Percentiles rank a stretch among this genome's conserved stretches.
Evolutionary conservation across 2,329 filamentous ascomycete genomes (phyloP).

Genomic region (Boeremia exigua): DNA sequence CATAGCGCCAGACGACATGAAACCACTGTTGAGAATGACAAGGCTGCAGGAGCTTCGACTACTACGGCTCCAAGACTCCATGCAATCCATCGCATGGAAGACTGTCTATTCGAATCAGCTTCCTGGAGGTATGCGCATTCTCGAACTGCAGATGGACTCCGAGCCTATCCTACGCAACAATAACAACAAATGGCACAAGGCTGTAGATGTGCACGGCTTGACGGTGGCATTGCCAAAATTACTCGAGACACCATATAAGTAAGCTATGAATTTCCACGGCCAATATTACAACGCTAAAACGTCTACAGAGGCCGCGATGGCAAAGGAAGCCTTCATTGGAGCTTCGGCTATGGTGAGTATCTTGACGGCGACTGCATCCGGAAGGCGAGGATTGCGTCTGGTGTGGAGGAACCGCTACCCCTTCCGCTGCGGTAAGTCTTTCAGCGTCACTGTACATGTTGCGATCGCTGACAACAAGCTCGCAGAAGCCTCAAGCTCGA

Average conservation of each 20-base stretch:
- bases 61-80: conserved; percentile 34
- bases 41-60: conserved; percentile 38
- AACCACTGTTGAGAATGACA: conserved; percentile 29
- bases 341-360: conserved; percentile 41
- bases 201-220: conserved; percentile 28
- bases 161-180: conserved; percentile 34
- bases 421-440: conserved; percentile 28
- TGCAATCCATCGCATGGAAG: conserved; percentile 41
- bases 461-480: neutral
- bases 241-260: conserved; percentile 33
- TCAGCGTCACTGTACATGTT: neutral
- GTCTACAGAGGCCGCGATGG: conserved; percentile 34
- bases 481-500: conserved; percentile 37
- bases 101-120: conserved; percentile 34
- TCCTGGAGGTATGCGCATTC: conserved; percentile 25
- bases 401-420: conserved; percentile 26
- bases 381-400: conserved; percentile 38
- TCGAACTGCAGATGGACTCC: conserved; percentile 38
- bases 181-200: conserved; percentile 28
- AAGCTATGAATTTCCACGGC: neutral
- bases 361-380: conserved; percentile 41
- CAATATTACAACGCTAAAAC: neutral
- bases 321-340: conserved; percentile 36
- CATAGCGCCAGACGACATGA: conserved; percentile 33
- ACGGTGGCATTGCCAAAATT: conserved; percentile 23